Evolutionary conservation across 257 asterid genomes (phyloP).

Genomic region (Striga asiatica): DNA sequence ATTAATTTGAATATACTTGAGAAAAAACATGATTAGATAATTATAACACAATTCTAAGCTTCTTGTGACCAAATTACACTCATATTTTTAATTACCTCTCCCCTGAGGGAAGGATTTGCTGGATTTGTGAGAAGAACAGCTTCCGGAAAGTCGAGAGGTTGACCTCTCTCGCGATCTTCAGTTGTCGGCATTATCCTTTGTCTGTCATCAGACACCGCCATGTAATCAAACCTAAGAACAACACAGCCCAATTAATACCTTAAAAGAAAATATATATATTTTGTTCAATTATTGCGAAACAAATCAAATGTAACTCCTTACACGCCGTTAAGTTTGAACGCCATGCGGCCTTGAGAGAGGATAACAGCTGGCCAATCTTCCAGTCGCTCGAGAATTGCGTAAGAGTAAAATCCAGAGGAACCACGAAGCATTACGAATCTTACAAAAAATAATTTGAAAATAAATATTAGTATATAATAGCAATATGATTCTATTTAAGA

Average conservation of each 20-base stretch:
- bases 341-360: conserved; percentile 40
- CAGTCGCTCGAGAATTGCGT: conserved; percentile 42
- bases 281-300: not conserved
- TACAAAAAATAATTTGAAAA: not conserved
- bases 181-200: conserved; percentile 82
- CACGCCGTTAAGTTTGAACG: conserved; percentile 46
- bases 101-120: conserved; percentile 38
- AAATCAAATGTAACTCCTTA: no score
- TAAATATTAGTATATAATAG: not conserved
- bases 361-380: conserved; percentile 49
- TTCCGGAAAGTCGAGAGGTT: conserved; percentile 56
- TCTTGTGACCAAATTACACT: no score
- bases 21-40: no score
- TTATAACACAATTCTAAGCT: no score
- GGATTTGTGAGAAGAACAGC: conserved; percentile 76
- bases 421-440: conserved; percentile 61
- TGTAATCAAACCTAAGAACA: conserved; percentile 53
- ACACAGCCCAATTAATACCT: not conserved
- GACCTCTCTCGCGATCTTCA: conserved; percentile 44
- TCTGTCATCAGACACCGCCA: conserved; percentile 77
- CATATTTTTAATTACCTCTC: conserved; percentile 62
- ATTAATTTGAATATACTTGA: no score
- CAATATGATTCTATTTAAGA: not conserved
- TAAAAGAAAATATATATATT: no score
- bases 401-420: conserved; percentile 50